Conservation (phyloP, 2,329 filamentous ascomycete genomes). For the Teratosphaeria nubilosa region DNA sequence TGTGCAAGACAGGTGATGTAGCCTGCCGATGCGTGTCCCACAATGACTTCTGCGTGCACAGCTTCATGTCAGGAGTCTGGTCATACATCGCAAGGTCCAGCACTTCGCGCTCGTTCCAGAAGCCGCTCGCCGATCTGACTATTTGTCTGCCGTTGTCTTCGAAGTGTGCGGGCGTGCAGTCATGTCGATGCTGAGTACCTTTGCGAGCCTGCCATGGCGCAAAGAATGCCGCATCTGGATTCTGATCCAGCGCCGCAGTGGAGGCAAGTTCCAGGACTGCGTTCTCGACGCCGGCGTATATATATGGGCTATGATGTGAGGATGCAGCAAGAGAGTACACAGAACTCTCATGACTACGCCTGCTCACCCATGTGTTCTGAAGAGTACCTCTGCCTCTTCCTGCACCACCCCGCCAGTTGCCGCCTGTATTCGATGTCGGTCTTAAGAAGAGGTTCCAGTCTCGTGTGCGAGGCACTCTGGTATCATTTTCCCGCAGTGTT, state of each 20-base stretch:
- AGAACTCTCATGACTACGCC: constrained; percentile 22
- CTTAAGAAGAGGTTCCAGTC: constrained; percentile 40
- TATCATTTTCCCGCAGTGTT: background rate
- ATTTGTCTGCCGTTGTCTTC: background rate
- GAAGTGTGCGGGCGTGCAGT: background rate
- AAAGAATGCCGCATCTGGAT: constrained; percentile 30
- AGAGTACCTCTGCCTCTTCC: constrained; percentile 5
- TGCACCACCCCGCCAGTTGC: constrained; percentile 8
- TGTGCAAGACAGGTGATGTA: background rate
- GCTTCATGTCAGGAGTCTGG: constrained; percentile 30
- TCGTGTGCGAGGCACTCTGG: background rate
- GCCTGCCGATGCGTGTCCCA: constrained; percentile 13
- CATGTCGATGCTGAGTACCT: background rate
- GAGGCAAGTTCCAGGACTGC: constrained; percentile 35
- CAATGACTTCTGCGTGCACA: constrained; percentile 30
- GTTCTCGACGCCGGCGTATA: constrained; percentile 41
- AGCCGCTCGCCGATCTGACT: constrained; percentile 1
- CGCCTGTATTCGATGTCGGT: constrained; percentile 17
- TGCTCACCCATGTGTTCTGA: constrained; percentile 11
- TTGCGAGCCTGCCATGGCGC: constrained; percentile 1
- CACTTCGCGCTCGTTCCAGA: constrained; percentile 29
- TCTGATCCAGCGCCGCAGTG: constrained; percentile 30
- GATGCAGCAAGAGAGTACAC: constrained; percentile 40
- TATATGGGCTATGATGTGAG: constrained; percentile 32
- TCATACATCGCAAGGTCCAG: constrained; percentile 39